These are phyloP conservation scores for Ogataea ganodermae DNA, from an alignment of 805 yeast species.

Conservation along the genomic window DNA sequence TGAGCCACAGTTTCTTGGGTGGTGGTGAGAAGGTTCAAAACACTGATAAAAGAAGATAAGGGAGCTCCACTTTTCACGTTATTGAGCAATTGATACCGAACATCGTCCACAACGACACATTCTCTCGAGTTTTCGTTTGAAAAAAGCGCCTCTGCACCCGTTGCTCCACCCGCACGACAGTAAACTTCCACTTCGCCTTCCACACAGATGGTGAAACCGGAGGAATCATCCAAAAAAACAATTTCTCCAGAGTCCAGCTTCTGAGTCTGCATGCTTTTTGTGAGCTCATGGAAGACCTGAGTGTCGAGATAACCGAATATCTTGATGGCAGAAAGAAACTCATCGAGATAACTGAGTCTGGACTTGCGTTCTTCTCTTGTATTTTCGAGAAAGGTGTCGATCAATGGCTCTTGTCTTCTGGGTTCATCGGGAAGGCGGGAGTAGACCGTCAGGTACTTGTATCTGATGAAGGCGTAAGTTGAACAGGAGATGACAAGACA, in stretches of 20 bases:
- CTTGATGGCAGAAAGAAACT: constrained; percentile 86
- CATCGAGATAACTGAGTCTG: constrained; percentile 73
- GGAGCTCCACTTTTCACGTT: constrained; percentile 85
- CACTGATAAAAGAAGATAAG: constrained; percentile 76
- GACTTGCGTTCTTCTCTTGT: constrained; percentile 41
- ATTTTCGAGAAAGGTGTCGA: constrained; percentile 48
- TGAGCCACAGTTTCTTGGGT: constrained; percentile 10
- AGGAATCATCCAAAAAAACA: constrained; percentile 59
- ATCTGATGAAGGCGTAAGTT: constrained; percentile 54
- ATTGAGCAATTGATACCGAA: constrained; percentile 71
- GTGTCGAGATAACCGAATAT: constrained; percentile 91
- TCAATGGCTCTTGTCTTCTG: constrained; percentile 43
- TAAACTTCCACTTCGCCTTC: constrained; percentile 87
- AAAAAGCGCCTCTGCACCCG: constrained; percentile 23
- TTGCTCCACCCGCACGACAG: constrained; percentile 48
- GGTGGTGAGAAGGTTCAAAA: constrained; percentile 63
- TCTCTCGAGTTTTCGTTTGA: constrained; percentile 40
- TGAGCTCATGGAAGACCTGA: constrained; percentile 88
- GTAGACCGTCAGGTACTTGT: constrained; percentile 63
- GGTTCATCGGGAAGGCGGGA: constrained; percentile 54
- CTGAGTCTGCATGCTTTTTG: constrained; percentile 89
- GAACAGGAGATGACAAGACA: constrained; percentile 35
- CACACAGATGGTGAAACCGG: constrained; percentile 89
- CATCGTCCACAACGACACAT: constrained; percentile 51
- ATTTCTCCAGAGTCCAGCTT: constrained; percentile 77